Base-by-base conservation (phyloP, 2,329 filamentous ascomycete species). In the Cladosporium sp. region DNA sequence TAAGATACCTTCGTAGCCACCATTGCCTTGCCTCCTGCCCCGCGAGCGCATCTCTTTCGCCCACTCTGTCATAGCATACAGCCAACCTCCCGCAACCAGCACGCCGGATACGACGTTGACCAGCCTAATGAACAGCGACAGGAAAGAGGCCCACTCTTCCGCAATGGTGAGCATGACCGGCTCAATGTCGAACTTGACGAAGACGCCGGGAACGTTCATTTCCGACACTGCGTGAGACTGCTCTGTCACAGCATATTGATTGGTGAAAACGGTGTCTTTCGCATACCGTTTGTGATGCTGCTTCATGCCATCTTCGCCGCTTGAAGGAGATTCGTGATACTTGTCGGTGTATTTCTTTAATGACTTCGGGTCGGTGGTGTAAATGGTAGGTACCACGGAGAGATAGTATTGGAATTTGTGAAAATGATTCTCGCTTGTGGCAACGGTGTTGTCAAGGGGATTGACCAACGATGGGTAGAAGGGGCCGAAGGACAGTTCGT, bases 151-250 rank as follows among this genome's bases (percentile, higher is more conserved):
- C 65, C 90, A 83, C 64, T 84, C 83, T 74, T 97, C 92, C 56
- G 86, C 85, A 40, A 98, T 85, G 28, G 86, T 85, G 49, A 98
- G 77, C 68, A 93, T 75, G 63, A 98, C 91, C 1, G 93, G 93
- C 76, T 98, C 93, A 62, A 98, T 96, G 68, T 97, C 92, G 73
- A 95, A 98, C 75, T 97, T 98, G 80, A 98, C 88, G 69, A 97
- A 98, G 57, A 98, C 83, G 32, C 93, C 93, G 0, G 93, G 93
- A 1, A 96, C 81, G 54, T 76, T 74, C 56, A 67, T 83, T 63
- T 95, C 86, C 51, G 77, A 75, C 40, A 95, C 79, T 34, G 77
- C 73, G 63, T 84, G 82, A 61, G 81, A 86, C 75, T 97, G 91
- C 66, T 91, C 89, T 0, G 91, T 97, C 0, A 95, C 93, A 55